These are phyloP conservation scores for Kodamaea nitidulidarum DNA, from an alignment of 805 yeast species.

Conservation along the genomic window DNA sequence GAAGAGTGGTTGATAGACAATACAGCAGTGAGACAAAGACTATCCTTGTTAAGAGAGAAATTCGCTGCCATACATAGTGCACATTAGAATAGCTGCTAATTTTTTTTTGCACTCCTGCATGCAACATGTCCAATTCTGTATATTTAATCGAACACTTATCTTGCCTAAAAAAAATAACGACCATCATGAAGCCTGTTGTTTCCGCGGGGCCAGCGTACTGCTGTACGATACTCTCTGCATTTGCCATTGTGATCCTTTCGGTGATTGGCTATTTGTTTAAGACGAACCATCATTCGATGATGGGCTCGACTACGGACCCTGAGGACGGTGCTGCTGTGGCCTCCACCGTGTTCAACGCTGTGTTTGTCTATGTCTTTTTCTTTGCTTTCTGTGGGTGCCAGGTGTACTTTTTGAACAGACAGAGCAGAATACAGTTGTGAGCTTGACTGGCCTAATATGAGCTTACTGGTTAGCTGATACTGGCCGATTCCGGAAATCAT, in stretches of 20 bases:
- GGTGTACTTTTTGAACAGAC: slow-evolving; percentile 58
- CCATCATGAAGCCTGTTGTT: slow-evolving; percentile 39
- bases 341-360: slow-evolving; percentile 85
- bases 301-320: slow-evolving; percentile 89
- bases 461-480: no score
- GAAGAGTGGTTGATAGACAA: slow-evolving; percentile 23
- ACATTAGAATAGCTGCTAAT: slow-evolving; percentile 2
- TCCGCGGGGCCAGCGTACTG: slow-evolving; percentile 85
- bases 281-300: slow-evolving; percentile 80
- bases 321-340: slow-evolving; percentile 93
- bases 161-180: slow-evolving; percentile 1
- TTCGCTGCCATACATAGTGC: slow-evolving; percentile 13
- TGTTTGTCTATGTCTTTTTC: slow-evolving; percentile 72
- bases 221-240: slow-evolving; percentile 88
- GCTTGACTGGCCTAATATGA: no score
- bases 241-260: slow-evolving; percentile 83
- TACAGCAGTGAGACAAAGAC: slow-evolving; percentile 22
- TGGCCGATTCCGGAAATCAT: neutral
- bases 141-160: slow-evolving; percentile 1
- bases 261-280: slow-evolving; percentile 81
- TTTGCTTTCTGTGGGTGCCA: slow-evolving; percentile 90
- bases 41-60: slow-evolving; percentile 26
- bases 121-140: neutral
- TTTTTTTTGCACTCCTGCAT: slow-evolving; percentile 1
- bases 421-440: slow-evolving; percentile 53